Conservation (phyloP, 352 stramenopile species). For the Pythium phragmiticola region DNA sequence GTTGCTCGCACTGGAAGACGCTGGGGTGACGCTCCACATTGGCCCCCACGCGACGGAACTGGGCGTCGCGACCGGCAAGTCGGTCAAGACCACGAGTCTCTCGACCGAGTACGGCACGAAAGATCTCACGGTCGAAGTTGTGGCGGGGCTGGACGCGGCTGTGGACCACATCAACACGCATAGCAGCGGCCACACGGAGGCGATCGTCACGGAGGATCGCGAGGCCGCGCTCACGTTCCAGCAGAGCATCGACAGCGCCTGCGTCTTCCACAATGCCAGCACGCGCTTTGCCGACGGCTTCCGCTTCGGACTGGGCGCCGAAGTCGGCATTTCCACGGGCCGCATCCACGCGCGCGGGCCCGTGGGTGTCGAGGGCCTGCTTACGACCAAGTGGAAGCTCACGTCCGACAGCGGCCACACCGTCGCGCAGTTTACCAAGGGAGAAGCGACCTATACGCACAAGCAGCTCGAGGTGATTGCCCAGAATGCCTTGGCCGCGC, state of each 20-base stretch:
- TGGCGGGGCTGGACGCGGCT: constrained; percentile 85
- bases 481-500: constrained; percentile 54
- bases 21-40: constrained; percentile 93
- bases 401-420: constrained; percentile 82
- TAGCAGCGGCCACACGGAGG: constrained; percentile 97
- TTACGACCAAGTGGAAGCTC: constrained; percentile 98
- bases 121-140: constrained; percentile 93
- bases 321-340: constrained; percentile 97
- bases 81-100: constrained; percentile 71
- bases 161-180: constrained; percentile 96
- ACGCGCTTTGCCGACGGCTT: constrained; percentile 96
- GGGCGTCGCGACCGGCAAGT: constrained; percentile 62
- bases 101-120: constrained; percentile 95
- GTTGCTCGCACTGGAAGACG: constrained; percentile 80
- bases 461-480: constrained; percentile 74
- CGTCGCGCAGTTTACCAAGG: constrained; percentile 61
- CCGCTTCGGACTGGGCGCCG: constrained; percentile 96
- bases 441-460: constrained; percentile 57
- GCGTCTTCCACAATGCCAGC: constrained; percentile 98
- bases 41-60: constrained; percentile 84
- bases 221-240: constrained; percentile 71
- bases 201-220: constrained; percentile 94
- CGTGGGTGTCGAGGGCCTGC: constrained; percentile 95
- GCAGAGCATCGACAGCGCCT: constrained; percentile 93
- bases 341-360: constrained; percentile 96